A percentile compares a stretch with the other conserved stretches of the same genome.
phyloP scores from a whole-genome alignment of 768 basidiomycete genomes.

The Russula sp. region DNA sequence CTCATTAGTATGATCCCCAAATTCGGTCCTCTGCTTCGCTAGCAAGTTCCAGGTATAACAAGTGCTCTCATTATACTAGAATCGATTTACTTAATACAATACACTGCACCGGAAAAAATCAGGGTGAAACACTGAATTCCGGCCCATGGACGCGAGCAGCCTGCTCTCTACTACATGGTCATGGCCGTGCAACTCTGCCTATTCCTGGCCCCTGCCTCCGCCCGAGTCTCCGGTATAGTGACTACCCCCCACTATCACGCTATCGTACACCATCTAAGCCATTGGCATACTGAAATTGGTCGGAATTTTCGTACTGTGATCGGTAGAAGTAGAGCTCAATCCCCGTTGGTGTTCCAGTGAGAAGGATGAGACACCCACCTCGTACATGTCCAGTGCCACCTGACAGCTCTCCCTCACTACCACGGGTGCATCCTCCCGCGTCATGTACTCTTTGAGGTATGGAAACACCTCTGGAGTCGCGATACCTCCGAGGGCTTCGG shows the following conservation, averaged over 20 bases:
- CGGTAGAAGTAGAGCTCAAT: neutral
- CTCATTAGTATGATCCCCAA: neutral
- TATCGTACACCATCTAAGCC: slow-evolving; percentile 30
- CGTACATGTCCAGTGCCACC: slow-evolving; percentile 96
- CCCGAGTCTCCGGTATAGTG: neutral
- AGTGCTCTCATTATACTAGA: neutral
- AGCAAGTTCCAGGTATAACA: neutral
- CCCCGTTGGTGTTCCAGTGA: neutral
- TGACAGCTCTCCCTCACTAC: slow-evolving; percentile 96
- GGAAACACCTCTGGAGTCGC: slow-evolving; percentile 88
- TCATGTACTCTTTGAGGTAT: slow-evolving; percentile 79
- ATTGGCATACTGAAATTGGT: slow-evolving; percentile 72
- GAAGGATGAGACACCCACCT: slow-evolving; percentile 42
- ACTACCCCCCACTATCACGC: neutral
- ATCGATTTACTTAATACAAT: neutral
- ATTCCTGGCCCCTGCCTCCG: neutral
- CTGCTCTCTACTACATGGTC: neutral
- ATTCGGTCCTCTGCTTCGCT: neutral
- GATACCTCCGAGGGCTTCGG: slow-evolving; percentile 97
- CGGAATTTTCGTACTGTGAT: slow-evolving; percentile 68
- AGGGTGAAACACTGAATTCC: neutral
- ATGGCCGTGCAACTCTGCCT: neutral
- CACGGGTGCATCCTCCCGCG: slow-evolving; percentile 65
- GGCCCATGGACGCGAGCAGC: neutral
- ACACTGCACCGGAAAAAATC: neutral